Conservation (phyloP, 148 eudicot species). For the Camellia granthamiana region DNA sequence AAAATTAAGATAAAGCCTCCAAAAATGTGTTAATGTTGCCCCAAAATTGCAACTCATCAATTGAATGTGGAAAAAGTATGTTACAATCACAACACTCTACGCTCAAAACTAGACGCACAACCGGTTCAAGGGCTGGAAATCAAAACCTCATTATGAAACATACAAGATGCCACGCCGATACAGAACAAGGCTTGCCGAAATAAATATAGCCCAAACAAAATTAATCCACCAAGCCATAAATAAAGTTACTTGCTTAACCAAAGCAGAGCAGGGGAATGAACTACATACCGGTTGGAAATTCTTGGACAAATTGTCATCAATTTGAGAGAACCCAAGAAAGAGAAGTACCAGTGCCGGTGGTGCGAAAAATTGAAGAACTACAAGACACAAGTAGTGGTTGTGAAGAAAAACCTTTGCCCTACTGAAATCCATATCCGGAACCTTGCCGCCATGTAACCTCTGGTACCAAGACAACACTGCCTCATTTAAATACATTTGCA, state of each 20-base stretch:
- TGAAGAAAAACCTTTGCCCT: constrained; percentile 95
- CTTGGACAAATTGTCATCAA: constrained; percentile 43
- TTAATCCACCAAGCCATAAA: constrained; percentile 90
- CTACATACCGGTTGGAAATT: constrained; percentile 38
- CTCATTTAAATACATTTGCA: constrained; percentile 86
- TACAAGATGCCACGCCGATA: constrained; percentile 75
- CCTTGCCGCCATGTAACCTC: constrained; percentile 82
- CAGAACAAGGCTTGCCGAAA: constrained; percentile 57
- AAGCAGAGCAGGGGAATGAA: constrained; percentile 49
- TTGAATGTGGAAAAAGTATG: neutral
- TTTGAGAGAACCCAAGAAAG: constrained; percentile 68
- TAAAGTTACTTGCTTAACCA: constrained; percentile 59
- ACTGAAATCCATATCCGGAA: constrained; percentile 86
- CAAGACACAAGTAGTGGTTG: constrained; percentile 77
- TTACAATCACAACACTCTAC: constrained; percentile 29
- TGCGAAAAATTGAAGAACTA: constrained; percentile 61
- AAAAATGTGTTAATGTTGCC: neutral
- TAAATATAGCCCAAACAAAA: constrained; percentile 66
- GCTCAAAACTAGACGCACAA: constrained; percentile 14
- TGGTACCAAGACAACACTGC: constrained; percentile 95
- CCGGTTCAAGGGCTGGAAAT: neutral
- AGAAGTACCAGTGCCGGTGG: constrained; percentile 71
- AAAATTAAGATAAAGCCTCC: neutral
- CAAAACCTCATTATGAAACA: constrained; percentile 52
- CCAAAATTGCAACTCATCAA: constrained; percentile 10